Conservation (phyloP, 352 stramenopile species). For the Thraustochytrium aureum region DNA sequence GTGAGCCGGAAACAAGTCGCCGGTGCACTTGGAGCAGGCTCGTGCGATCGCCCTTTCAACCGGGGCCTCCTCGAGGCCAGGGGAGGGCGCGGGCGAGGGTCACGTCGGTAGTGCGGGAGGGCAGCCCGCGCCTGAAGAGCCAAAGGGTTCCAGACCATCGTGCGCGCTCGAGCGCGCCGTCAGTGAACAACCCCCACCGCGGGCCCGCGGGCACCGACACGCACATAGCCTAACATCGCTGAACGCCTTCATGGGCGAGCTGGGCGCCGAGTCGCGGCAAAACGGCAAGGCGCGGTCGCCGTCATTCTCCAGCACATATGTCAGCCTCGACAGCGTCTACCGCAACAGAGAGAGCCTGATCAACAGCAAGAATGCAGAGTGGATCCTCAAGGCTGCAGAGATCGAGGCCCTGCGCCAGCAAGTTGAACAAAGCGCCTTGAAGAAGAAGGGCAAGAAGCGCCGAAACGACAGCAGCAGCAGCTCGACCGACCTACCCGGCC, state of each 20-base stretch:
- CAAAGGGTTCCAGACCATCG: too few relatives aligned
- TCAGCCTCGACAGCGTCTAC: slow-evolving; percentile 16
- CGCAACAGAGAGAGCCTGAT: slow-evolving; percentile 21
- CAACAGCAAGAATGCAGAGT: slow-evolving; percentile 44
- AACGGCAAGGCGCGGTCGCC: not conserved
- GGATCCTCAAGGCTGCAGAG: slow-evolving; percentile 49
- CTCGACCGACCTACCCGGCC: not conserved
- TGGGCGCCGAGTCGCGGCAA: not conserved
- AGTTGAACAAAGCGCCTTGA: slow-evolving; percentile 23
- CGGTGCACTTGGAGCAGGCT: too few relatives aligned
- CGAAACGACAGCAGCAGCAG: not conserved
- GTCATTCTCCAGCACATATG: not conserved
- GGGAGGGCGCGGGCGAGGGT: too few relatives aligned
- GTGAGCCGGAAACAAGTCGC: too few relatives aligned
- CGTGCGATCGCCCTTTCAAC: too few relatives aligned
- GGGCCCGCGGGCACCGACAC: not conserved
- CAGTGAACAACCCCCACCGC: too few relatives aligned
- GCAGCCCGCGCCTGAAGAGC: too few relatives aligned
- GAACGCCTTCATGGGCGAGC: not conserved
- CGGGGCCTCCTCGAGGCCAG: too few relatives aligned
- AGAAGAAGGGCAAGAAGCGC: not conserved
- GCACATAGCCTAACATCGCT: slow-evolving; percentile 37
- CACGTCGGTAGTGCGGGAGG: too few relatives aligned
- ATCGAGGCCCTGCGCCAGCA: slow-evolving; percentile 49
- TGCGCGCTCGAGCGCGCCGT: too few relatives aligned